phyloP scores from a whole-genome alignment of 768 basidiomycete genomes.

The Obba rivulosa region DNA sequence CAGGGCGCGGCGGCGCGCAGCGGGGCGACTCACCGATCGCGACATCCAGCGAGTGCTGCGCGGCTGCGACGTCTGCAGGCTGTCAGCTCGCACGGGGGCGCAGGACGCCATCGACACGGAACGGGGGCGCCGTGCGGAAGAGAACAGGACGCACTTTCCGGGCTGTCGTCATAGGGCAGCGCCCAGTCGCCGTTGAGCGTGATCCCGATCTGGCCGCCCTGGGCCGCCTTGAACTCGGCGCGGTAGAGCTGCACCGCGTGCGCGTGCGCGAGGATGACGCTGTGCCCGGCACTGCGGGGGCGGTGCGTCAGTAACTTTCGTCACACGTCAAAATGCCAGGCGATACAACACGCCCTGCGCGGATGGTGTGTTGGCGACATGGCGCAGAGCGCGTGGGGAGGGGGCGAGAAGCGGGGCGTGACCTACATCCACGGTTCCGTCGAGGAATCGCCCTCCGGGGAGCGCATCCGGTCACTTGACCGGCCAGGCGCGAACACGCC shows the following conservation, averaged over 20 bases:
- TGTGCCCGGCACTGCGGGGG: constrained; percentile 54
- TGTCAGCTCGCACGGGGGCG: background rate
- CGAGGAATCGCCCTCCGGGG: constrained; percentile 55
- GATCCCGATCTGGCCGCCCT: constrained; percentile 71
- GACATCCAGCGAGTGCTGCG: constrained; percentile 67
- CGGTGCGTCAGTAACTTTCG: too few species aligned
- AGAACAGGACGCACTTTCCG: constrained; percentile 48
- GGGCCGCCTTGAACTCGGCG: constrained; percentile 54
- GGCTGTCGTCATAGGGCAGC: constrained; percentile 64
- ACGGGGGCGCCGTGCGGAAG: background rate
- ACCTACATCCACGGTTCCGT: constrained; percentile 69
- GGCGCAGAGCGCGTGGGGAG: background rate
- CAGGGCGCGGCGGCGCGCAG: background rate
- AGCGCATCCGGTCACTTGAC: constrained; percentile 57
- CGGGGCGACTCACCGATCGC: constrained; percentile 51
- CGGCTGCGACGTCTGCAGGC: constrained; percentile 54
- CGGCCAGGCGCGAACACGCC: constrained; percentile 70
- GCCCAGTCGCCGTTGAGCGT: constrained; percentile 76
- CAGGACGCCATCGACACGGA: background rate
- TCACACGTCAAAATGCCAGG: background rate
- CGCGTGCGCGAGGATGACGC: constrained; percentile 65
- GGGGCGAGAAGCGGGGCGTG: constrained; percentile 4
- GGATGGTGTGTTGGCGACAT: constrained; percentile 3
- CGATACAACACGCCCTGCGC: background rate
- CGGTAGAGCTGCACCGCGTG: constrained; percentile 62